phyloP scores from a whole-genome alignment of 208 protist species.

The Acanthamoeba triangularis region DNA sequence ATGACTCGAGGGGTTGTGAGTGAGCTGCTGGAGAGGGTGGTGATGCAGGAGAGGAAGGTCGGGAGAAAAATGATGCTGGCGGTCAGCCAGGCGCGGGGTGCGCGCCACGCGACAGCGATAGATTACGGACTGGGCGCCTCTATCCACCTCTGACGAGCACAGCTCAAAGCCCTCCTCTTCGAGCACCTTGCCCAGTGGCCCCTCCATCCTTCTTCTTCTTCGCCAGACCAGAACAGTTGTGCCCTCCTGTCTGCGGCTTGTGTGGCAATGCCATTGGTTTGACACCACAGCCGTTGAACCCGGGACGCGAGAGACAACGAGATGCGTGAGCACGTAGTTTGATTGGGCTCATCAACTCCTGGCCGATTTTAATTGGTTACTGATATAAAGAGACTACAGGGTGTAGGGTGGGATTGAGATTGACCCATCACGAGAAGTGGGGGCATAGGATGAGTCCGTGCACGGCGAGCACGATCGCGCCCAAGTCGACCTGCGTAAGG shows the following conservation, averaged over 20 bases:
- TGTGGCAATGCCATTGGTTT: no score
- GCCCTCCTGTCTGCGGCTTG: no score
- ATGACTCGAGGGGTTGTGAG: background rate
- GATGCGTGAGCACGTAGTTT: no score
- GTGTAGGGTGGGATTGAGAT: no score
- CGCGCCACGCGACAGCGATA: constrained; percentile 9
- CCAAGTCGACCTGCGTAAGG: constrained; percentile 20
- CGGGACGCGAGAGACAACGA: no score
- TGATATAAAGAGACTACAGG: no score
- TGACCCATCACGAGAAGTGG: background rate
- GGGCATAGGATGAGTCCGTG: background rate
- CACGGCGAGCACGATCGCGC: constrained; percentile 29
- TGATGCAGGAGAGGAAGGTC: background rate
- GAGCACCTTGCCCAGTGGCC: background rate
- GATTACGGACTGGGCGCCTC: background rate
- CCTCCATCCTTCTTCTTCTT: background rate
- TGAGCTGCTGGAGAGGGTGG: background rate
- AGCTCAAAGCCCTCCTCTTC: constrained; percentile 32
- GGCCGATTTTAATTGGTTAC: no score
- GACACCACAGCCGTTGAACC: no score
- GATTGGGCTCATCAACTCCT: no score
- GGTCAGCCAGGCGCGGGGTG: background rate
- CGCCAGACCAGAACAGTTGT: no score
- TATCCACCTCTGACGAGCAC: background rate
- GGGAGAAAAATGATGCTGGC: background rate